Evolutionary conservation across 176 grass and related monocot species (phyloP).

Genomic region (Rhipidocladum racemiflorum): DNA sequence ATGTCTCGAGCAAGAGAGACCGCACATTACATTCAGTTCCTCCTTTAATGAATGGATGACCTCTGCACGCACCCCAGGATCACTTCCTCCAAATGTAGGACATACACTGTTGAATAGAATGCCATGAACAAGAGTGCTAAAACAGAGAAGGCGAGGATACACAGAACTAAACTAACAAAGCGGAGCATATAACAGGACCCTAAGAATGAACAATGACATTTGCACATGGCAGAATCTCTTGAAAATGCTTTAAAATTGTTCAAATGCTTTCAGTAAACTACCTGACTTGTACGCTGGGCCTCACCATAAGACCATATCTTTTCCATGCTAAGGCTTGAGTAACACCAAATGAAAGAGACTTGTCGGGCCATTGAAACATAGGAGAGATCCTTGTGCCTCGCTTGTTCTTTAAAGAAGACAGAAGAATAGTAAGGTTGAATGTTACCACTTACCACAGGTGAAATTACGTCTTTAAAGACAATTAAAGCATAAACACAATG

Average conservation of each 20-base stretch:
- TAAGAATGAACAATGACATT: neutral
- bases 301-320: slow-evolving; percentile 72
- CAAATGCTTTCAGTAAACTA: slow-evolving; percentile 42
- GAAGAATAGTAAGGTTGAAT: neutral
- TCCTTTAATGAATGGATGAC: slow-evolving; percentile 81
- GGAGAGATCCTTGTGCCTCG: slow-evolving; percentile 63
- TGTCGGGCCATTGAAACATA: slow-evolving; percentile 72
- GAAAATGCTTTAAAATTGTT: neutral
- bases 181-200: neutral
- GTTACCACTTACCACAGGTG: neutral
- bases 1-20: slow-evolving; percentile 57
- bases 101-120: slow-evolving; percentile 52
- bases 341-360: slow-evolving; percentile 74
- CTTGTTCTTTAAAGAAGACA: slow-evolving; percentile 56
- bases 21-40: slow-evolving; percentile 76
- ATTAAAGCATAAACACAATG: neutral
- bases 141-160: neutral
- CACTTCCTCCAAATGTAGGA: slow-evolving; percentile 80
- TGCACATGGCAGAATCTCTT: neutral
- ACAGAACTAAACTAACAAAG: neutral
- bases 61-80: slow-evolving; percentile 75
- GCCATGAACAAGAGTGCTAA: neutral
- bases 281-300: slow-evolving; percentile 85
- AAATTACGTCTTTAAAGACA: neutral
- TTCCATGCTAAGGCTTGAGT: slow-evolving; percentile 70